Conservation (phyloP, 352 stramenopile species). For the Pythium sukuiense region DNA sequence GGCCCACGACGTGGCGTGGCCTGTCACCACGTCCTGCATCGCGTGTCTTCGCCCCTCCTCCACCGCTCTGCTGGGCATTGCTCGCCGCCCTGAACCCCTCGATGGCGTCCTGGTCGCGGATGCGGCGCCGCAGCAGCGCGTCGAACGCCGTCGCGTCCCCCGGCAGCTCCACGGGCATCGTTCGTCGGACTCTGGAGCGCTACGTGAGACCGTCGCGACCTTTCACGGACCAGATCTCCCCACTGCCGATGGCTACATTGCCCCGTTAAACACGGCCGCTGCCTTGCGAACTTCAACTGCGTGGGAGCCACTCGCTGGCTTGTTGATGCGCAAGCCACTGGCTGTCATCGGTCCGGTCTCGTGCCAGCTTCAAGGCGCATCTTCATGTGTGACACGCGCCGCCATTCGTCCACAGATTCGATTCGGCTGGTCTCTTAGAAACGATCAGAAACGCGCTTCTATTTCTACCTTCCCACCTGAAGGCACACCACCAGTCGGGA, state of each 20-base stretch:
- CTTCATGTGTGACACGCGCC: conserved; percentile 14
- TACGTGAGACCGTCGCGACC: conserved; percentile 2
- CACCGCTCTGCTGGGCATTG: neutral
- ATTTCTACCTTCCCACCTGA: conserved; percentile 16
- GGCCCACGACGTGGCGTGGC: conserved; percentile 52
- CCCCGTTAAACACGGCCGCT: no score
- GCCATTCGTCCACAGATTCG: conserved; percentile 27
- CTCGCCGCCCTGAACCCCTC: conserved; percentile 31
- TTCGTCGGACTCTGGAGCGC: neutral
- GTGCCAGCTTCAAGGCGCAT: neutral
- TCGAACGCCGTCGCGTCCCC: conserved; percentile 49
- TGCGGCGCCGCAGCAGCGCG: conserved; percentile 45
- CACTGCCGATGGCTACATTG: no score
- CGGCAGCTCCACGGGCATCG: conserved; percentile 45
- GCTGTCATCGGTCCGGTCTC: neutral
- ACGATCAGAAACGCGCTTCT: conserved; percentile 19
- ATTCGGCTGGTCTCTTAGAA: conserved; percentile 4
- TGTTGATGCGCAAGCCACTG: neutral
- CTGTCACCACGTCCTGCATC: neutral
- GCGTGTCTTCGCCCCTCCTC: neutral
- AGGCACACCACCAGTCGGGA: conserved; percentile 1
- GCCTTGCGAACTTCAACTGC: neutral
- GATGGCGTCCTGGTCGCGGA: conserved; percentile 57
- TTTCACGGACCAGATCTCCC: neutral
- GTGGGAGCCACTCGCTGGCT: neutral